Conservation (phyloP, 768 basidiomycete species). For the Pseudohyphozyma bogoriensis region DNA sequence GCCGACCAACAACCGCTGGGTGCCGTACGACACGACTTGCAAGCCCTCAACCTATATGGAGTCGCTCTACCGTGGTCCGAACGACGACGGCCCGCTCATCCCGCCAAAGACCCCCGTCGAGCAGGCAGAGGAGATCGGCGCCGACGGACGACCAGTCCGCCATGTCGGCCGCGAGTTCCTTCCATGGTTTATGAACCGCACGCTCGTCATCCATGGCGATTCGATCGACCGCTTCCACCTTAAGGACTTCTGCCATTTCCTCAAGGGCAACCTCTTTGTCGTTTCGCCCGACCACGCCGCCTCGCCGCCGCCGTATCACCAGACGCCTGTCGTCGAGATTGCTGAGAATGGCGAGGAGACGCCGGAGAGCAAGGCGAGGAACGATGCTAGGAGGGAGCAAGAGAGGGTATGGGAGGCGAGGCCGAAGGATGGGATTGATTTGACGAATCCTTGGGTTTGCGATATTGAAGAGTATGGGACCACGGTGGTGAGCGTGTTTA, state of each 20-base stretch:
- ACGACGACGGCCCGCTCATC: constrained; percentile 13
- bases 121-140: neutral
- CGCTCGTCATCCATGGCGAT: constrained; percentile 25
- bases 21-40: constrained; percentile 18
- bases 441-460: constrained; percentile 28
- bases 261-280: constrained; percentile 11
- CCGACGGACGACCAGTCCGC: neutral
- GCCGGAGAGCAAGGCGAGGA: neutral
- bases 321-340: neutral
- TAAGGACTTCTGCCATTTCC: constrained; percentile 26
- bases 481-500: constrained; percentile 25
- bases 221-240: constrained; percentile 30
- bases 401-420: constrained; percentile 16
- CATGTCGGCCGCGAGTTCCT: constrained; percentile 9
- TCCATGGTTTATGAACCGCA: constrained; percentile 26
- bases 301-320: constrained; percentile 10
- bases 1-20: constrained; percentile 7
- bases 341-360: neutral
- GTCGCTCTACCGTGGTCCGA: constrained; percentile 7
- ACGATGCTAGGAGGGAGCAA: neutral
- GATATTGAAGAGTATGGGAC: constrained; percentile 22
- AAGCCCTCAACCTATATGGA: constrained; percentile 13
- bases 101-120: neutral
- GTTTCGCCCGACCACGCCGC: constrained; percentile 18
- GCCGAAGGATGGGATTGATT: constrained; percentile 21